Base-by-base conservation (phyloP, 768 basidiomycete genomes). In the Leccinellum albellum region DNA sequence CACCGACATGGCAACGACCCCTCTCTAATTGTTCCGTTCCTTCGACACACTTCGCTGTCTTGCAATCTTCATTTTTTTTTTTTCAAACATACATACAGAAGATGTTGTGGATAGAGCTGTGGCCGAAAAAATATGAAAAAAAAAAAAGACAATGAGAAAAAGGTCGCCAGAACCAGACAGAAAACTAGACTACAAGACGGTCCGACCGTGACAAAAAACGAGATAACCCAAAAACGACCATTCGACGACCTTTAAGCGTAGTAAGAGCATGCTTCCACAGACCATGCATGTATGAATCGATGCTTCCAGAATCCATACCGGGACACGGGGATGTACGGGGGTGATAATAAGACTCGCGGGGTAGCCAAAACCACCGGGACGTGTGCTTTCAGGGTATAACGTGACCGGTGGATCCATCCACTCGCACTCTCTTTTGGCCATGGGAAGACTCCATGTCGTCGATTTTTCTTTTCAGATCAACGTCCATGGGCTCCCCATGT, bases 351-450 rank as follows among this genome's bases (percentile, higher is more conserved):
- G 52, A 55, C 59, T 57, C 64, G 61, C 59, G 56, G 60, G 61
- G 61, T 62, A 64, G 60, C 54, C 63, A 59, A 50, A 56, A 65
- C 62, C 64, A 63, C 70, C 54, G 35, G 26, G 31, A 62, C 63
- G 57, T 61, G 58, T 64, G 61, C 66, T 62, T 72, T 82, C 76
- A 84, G 75, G 82, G 83, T 82, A 85, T 82, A 72, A 74, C 73
- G 68, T 75, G 73, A 48, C 74, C 71, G 51, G 74, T 74, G 57
- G 76, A 67, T 65, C 78, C 76, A 61, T 83, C 83, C 76, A 88
- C 80, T 70, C 85, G 80, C 81, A 89, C 83, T 80, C 86, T 87
- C 83, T 89, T 89, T 60, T 77, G 73, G 55, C 80, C 80, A 63
- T 83, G 80, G 33, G 62, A 69, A 57, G 74, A 66, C 55, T 82